phyloP scores from a whole-genome alignment of 2,329 filamentous ascomycete species.

The Colletotrichum sojae region DNA sequence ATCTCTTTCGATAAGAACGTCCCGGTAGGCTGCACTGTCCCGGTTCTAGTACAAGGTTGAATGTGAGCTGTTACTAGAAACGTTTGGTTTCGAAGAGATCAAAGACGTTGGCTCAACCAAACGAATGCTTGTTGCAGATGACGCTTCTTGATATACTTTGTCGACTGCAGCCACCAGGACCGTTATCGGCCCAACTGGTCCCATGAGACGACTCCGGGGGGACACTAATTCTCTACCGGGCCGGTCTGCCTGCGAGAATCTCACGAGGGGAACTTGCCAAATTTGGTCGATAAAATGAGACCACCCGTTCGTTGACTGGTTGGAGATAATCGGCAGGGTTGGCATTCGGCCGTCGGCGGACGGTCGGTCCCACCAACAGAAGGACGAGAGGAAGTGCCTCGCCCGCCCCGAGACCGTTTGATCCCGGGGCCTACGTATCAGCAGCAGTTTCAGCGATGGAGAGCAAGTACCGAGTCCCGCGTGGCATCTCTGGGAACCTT shows the following conservation, averaged over 20 bases:
- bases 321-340: conserved; percentile 3
- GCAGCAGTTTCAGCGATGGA: not conserved
- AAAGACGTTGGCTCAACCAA: not conserved
- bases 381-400: not conserved
- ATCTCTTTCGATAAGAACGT: not conserved
- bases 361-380: not conserved
- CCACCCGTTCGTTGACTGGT: not conserved
- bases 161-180: not conserved
- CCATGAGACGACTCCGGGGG: not conserved
- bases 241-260: not conserved
- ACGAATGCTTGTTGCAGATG: not conserved
- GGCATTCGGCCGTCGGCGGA: not conserved
- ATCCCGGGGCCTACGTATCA: not conserved
- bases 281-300: conserved; percentile 19
- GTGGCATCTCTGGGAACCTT: not conserved
- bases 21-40: too few species aligned
- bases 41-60: not conserved
- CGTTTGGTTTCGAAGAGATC: not conserved
- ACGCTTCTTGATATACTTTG: conserved; percentile 5
- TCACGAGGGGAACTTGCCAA: not conserved
- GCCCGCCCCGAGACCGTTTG: not conserved
- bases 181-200: conserved; percentile 30
- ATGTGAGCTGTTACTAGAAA: too few species aligned
- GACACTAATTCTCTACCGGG: not conserved
- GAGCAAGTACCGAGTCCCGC: not conserved